Conservation (phyloP, 768 basidiomycete genomes). For the Sarcomyxa edulis region DNA sequence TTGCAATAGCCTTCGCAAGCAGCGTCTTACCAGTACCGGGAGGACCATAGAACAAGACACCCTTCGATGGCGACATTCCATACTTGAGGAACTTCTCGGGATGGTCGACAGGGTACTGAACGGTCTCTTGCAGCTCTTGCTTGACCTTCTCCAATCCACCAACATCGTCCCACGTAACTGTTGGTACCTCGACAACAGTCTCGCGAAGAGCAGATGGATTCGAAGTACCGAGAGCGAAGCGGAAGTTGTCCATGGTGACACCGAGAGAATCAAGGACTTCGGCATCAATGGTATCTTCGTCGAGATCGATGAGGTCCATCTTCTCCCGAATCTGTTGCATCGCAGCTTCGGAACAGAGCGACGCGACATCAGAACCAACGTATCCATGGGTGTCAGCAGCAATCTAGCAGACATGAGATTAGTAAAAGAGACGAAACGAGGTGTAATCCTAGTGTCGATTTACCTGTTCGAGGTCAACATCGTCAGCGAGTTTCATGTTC, state of each 20-base stretch:
- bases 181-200: slow-evolving; percentile 98
- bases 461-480: slow-evolving; percentile 95
- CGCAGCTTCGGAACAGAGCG: slow-evolving; percentile 97
- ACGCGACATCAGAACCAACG: slow-evolving; percentile 96
- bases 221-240: slow-evolving; percentile 94
- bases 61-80: slow-evolving; percentile 99
- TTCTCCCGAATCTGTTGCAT: slow-evolving; percentile 99
- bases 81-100: slow-evolving; percentile 99
- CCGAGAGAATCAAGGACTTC: slow-evolving; percentile 98
- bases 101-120: slow-evolving; percentile 99
- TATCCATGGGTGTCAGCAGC: slow-evolving; percentile 99
- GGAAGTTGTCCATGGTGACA: slow-evolving; percentile 99
- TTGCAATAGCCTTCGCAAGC: slow-evolving; percentile 97
- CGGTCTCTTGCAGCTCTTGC: slow-evolving; percentile 97
- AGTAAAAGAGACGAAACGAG: slow-evolving; percentile 2
- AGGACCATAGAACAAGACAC: slow-evolving; percentile 99
- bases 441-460: slow-evolving; percentile 8
- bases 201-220: slow-evolving; percentile 99
- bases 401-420: slow-evolving; percentile 48
- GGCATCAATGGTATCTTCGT: slow-evolving; percentile 98
- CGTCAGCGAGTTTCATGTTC: slow-evolving; percentile 98
- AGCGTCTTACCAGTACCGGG: slow-evolving; percentile 99
- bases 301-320: slow-evolving; percentile 96
- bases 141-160: slow-evolving; percentile 99
- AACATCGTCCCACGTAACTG: slow-evolving; percentile 98